Base-by-base conservation (phyloP, 345 rosid species). In the Arabis alpina region DNA sequence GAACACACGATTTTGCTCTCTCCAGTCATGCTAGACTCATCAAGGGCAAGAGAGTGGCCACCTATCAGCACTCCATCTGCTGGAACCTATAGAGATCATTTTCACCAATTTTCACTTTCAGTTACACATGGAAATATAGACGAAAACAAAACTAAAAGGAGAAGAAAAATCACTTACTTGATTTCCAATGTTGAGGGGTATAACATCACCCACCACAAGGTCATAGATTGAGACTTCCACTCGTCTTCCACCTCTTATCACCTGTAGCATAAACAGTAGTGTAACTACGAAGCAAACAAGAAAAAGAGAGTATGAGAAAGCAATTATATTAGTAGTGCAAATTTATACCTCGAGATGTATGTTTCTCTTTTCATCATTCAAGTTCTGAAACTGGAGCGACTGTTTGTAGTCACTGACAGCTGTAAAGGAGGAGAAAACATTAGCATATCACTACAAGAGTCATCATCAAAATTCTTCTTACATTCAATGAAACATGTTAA, bases 21-120 rank as follows among this genome's bases (percentile, higher is more conserved):
- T 78, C 99, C 99, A 10, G 99, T 95, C 99, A 95, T 95, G 92
- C 99, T 95, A 15, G 99, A 95, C 81, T 95, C 99, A 51, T 95
- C 99, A 52, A 92, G 71, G 32, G 96, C 85, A 69, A 95, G 87
- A 43, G 98, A 95, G 79, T 88, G 94, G 42, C 97, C 94, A 63
- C 63, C 61, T 71, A 95, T 82, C 64, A 95, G 39, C 57, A 92
- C 79, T 71, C 99, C 98, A 75, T 95, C 99, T 12, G 99, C 99
- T 52, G 99, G 98, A 52, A 95, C 97, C 99, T 95, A 75, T 9
- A 71, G 30, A 70, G 30, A 70, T 48, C 34, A 52, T 44, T 43
- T 39, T 10, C 5, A 8, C 3, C 43, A 34, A 52, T 44, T 43
- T 39, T 10, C 5, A 8, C 3, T 16, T 70, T 61, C 6, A 16